A percentile compares a stretch with the other conserved stretches of the same genome.
phyloP scores from a whole-genome alignment of 2,329 filamentous ascomycete species.

The Botrytis paeoniae region DNA sequence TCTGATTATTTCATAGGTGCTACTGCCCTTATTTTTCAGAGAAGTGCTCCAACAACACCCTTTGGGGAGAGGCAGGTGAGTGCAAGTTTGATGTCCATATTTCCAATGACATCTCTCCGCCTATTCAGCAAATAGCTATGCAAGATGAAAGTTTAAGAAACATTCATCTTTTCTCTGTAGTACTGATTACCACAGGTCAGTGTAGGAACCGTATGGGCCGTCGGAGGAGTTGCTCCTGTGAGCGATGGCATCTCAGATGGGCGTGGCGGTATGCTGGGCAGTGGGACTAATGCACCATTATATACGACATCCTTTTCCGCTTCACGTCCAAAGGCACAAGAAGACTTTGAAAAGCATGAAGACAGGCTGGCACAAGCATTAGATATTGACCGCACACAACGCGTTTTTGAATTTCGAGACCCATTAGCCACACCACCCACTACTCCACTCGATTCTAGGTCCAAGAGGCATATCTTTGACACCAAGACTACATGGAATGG shows the following conservation, averaged over 20 bases:
- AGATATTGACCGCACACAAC: constrained; percentile 67
- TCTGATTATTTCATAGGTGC: constrained; percentile 30
- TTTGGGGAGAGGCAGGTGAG: constrained; percentile 36
- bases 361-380: constrained; percentile 76
- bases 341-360: constrained; percentile 67
- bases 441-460: constrained; percentile 33
- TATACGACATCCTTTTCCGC: constrained; percentile 51
- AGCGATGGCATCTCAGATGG: constrained; percentile 58
- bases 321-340: constrained; percentile 45
- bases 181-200: constrained; percentile 50
- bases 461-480: neutral
- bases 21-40: constrained; percentile 35
- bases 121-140: neutral
- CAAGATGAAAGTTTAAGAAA: neutral
- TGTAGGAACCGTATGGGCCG: constrained; percentile 69
- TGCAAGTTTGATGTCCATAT: neutral
- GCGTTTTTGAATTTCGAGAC: constrained; percentile 57
- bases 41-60: constrained; percentile 27
- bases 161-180: neutral
- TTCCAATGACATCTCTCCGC: neutral
- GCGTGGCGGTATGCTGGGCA: constrained; percentile 61
- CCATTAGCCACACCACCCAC: constrained; percentile 30
- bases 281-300: constrained; percentile 70
- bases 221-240: constrained; percentile 65
- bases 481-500: constrained; percentile 39